phyloP scores from a whole-genome alignment of 306 rosid species.

The Psophocarpus tetragonolobus region DNA sequence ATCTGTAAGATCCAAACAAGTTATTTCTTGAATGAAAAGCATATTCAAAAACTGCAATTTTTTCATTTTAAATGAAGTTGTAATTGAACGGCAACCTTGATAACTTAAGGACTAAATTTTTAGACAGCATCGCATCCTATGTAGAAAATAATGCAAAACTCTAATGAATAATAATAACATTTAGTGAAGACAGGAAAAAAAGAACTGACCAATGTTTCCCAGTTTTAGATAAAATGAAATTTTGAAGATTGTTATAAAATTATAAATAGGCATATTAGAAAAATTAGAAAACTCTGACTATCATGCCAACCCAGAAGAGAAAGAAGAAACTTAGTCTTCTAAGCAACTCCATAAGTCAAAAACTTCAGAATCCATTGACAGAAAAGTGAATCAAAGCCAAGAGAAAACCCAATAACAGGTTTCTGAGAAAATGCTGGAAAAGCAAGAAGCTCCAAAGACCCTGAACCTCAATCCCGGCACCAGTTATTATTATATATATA shows the following conservation, averaged over 20 bases:
- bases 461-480: background rate
- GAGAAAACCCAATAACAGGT: conserved; percentile 15
- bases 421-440: conserved; percentile 19
- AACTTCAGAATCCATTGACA: background rate
- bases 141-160: background rate
- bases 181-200: background rate
- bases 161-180: background rate
- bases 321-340: background rate
- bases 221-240: background rate
- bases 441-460: background rate
- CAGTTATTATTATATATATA: background rate
- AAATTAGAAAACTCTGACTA: conserved; percentile 5
- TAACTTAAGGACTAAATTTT: background rate
- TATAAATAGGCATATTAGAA: background rate
- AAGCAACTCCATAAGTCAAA: conserved; percentile 4
- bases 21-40: background rate
- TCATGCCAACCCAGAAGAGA: conserved; percentile 1
- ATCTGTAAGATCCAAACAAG: background rate
- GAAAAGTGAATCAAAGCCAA: background rate
- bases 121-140: background rate
- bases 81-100: background rate
- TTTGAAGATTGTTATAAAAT: background rate
- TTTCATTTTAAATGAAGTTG: background rate
- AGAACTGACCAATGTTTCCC: conserved; percentile 2
- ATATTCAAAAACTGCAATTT: background rate